Conservation (phyloP, 495 filamentous ascomycete species). For the Cairneyella variabilis region DNA sequence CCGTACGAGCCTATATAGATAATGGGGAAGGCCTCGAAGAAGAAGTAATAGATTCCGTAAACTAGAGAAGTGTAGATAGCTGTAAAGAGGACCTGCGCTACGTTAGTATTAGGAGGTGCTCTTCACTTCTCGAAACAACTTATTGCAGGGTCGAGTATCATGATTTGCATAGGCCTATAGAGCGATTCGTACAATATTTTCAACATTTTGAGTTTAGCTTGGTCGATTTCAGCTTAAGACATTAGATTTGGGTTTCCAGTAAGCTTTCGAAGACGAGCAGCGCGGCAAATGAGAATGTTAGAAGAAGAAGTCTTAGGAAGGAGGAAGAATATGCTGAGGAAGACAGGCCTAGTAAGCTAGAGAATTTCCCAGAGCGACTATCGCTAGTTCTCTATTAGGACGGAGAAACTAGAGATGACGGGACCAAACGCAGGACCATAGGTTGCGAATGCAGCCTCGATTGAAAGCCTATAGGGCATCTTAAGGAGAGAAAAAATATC, state of each 20-base stretch:
- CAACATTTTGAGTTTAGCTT: slow-evolving; percentile 38
- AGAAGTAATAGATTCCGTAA: slow-evolving; percentile 64
- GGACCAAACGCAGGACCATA: slow-evolving; percentile 39
- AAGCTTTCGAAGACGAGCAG: slow-evolving; percentile 35
- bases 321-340: slow-evolving; percentile 37
- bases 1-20: slow-evolving; percentile 36
- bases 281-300: slow-evolving; percentile 33
- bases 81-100: slow-evolving; percentile 57
- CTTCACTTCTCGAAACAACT: no score
- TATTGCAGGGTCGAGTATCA: slow-evolving; percentile 53
- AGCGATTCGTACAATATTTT: slow-evolving; percentile 49
- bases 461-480: slow-evolving; percentile 62
- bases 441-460: slow-evolving; percentile 40
- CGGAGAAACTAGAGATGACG: slow-evolving; percentile 36
- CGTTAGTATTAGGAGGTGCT: no score
- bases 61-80: slow-evolving; percentile 55
- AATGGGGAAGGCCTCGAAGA: slow-evolving; percentile 65
- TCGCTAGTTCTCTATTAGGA: slow-evolving; percentile 35
- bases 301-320: slow-evolving; percentile 40
- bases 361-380: slow-evolving; percentile 43
- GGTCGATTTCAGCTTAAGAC: slow-evolving; percentile 47
- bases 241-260: slow-evolving; percentile 37
- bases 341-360: slow-evolving; percentile 39
- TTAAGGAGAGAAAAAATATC: slow-evolving; percentile 66
- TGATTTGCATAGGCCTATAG: slow-evolving; percentile 55